Conservation (phyloP, 2,329 filamentous ascomycete species). For the Tolypocladium pustulatum region DNA sequence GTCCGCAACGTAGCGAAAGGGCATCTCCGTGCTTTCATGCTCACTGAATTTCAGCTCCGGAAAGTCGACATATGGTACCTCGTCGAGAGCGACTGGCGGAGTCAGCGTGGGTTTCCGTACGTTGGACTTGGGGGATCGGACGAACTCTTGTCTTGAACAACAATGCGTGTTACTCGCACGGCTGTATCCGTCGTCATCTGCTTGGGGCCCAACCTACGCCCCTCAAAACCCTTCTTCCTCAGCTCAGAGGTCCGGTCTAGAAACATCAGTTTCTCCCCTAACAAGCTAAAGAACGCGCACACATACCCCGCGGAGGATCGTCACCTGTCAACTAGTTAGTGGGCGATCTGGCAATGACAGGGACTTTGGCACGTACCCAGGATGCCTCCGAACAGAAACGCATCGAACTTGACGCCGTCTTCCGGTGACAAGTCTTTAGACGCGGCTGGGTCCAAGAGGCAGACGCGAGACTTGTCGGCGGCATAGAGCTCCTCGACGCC, state of each 20-base stretch:
- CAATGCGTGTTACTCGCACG: conserved; percentile 82
- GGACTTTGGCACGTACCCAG: conserved; percentile 52
- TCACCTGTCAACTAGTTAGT: conserved; percentile 50
- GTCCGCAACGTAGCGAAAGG: conserved; percentile 85
- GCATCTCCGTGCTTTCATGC: conserved; percentile 94
- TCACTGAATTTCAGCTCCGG: conserved; percentile 85
- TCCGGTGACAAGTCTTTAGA: conserved; percentile 70
- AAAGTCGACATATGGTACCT: conserved; percentile 75
- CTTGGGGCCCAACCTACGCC: conserved; percentile 76
- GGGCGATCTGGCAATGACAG: background rate
- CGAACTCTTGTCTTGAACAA: conserved; percentile 74
- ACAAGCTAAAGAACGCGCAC: conserved; percentile 1
- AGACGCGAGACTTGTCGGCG: conserved; percentile 63
- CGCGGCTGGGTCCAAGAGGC: conserved; percentile 80
- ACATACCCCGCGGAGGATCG: conserved; percentile 79
- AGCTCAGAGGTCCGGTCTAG: conserved; percentile 94
- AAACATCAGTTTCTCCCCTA: conserved; percentile 1
- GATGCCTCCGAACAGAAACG: conserved; percentile 93
- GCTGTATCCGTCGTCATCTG: conserved; percentile 99
- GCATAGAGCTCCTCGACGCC: conserved; percentile 79
- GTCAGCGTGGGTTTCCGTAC: background rate
- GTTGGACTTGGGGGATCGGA: background rate
- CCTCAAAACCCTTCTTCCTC: conserved; percentile 83
- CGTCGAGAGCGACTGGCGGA: conserved; percentile 56
- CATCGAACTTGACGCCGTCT: conserved; percentile 75